Base-by-base conservation (phyloP, 306 rosid species). In the Canavalia ensiformis region DNA sequence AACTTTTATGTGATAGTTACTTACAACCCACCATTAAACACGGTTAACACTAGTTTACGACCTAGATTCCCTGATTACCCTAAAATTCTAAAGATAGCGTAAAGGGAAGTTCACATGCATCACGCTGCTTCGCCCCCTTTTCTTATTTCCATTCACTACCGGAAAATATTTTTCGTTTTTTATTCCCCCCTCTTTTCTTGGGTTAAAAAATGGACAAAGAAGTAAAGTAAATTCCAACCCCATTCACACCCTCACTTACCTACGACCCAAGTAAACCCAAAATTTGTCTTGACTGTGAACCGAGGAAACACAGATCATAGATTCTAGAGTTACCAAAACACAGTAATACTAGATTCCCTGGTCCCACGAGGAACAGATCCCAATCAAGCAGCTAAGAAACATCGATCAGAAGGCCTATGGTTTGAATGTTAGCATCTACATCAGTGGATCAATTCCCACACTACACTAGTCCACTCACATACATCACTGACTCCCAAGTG, bases 51-150 rank as follows among this genome's bases (percentile, higher is more conserved):
- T 34, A 69, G 6, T 30, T 47, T 10, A 51, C 29, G 3, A 7
- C 37, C 63, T 7, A 37, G 2, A 4, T 49, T 49, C 10, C 33
- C 8, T 12, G 8, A 57, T 44, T 8, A 13, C 7, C 58, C 45
- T 8, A 2, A n/a, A 42, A 31, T 46, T 25, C 66, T 2, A 56
- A 56, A 56, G 41, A 37, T 37, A 0, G 41, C 41, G 41, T 37
- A 37, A 37, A 37, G 79, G 30, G 65, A 30, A 28, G n/a, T 54
- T 85, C 87, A 87, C 85, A 78, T 74, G 86, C 72, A 45, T 73
- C 50, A 58, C 39, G 2, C 18, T 70, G 31, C 54, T 33, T 66
- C 25, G 56, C 29, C 52, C 47, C 12, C 62, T 9, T 49, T 47
- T 12, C 2, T 6, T 13, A 75, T 68, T 82, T 37, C 12, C n/a